phyloP scores from a whole-genome alignment of 73 alveolate genomes.

The Uronychia setigera region DNA sequence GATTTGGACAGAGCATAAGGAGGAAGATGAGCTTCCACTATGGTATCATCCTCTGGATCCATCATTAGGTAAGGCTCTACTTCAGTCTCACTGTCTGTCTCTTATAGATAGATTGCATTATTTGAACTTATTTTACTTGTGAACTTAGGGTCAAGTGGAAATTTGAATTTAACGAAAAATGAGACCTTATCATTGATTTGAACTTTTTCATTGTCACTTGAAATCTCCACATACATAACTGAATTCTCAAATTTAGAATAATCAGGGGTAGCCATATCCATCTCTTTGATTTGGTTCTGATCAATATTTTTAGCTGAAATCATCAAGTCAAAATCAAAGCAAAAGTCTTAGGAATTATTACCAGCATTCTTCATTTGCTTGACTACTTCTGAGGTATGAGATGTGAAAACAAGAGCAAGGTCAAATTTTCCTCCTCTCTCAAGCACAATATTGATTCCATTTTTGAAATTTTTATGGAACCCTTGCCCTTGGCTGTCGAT shows the following conservation, averaged over 20 bases:
- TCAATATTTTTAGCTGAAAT: neutral
- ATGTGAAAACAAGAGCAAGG: neutral
- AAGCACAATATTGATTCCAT: neutral
- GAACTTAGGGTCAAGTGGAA: too few relatives aligned
- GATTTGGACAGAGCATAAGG: too few relatives aligned
- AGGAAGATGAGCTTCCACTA: too few relatives aligned
- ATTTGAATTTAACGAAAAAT: neutral
- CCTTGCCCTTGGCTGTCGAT: neutral
- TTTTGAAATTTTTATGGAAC: neutral
- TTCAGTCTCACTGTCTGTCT: too few relatives aligned
- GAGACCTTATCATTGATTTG: neutral
- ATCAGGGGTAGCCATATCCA: too few relatives aligned
- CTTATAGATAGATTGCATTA: too few relatives aligned
- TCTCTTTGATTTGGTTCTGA: neutral
- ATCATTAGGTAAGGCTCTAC: too few relatives aligned
- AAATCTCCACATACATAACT: neutral
- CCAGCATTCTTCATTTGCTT: neutral
- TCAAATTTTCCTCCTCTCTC: neutral
- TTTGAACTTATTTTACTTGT: too few relatives aligned
- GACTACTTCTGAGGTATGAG: neutral
- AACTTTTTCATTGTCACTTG: neutral
- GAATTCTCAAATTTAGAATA: too few relatives aligned
- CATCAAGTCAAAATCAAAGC: neutral
- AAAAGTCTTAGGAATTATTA: neutral
- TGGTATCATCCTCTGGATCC: too few relatives aligned